Evolutionary conservation across 192 early-diverging fungal species (phyloP), one percentile per base, ranked within the genome.

Genomic region (Coemansia sp.): DNA sequence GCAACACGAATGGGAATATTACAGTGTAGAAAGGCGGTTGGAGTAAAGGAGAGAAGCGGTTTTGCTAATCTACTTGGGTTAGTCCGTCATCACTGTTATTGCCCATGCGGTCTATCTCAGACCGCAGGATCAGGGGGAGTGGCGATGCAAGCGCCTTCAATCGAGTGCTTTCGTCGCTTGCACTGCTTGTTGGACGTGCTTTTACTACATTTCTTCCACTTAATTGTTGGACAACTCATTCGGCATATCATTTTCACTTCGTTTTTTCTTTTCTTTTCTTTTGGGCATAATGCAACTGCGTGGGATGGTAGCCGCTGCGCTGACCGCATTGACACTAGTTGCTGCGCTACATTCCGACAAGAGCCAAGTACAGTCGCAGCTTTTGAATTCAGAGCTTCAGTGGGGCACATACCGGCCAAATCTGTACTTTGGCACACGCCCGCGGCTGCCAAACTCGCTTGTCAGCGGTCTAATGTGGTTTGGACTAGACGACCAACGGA

Each of bases 391-490:
- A 14, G 87, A 89, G 0, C 84, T 98, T 7, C 75, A 86, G 56
- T 96, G 96, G 94, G 94, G 96, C 20, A 92, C 92, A 0, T 96
- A 96, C 71, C 80, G 96, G 49, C 94, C 96, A 11, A 93, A 94
- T 74, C 77, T 98, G 24, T 98, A 96, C 77, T 95, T 98, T 87
- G 96, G 96, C 39, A 92, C 91, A 2, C 87, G 92, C 0, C 89
- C 94, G 17, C 89, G 94, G 43, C 56, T 89, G 29, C 83, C 91
- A 0, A 83, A 92, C 40, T 87, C 92, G 3, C 70, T 98, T n/a
- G 82, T 94, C 74, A 92, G 92, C 22, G 94, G 96, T 7, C 84
- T 98, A n/a, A 92, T 95, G 89, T 96, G 96, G 96, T 94, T 93
- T 81, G 91, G 92, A 17, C 73, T 82, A 4, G 85, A 88, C 36